Base-by-base conservation (phyloP, 805 yeast species). In the Yamadazyma ubonensis region DNA sequence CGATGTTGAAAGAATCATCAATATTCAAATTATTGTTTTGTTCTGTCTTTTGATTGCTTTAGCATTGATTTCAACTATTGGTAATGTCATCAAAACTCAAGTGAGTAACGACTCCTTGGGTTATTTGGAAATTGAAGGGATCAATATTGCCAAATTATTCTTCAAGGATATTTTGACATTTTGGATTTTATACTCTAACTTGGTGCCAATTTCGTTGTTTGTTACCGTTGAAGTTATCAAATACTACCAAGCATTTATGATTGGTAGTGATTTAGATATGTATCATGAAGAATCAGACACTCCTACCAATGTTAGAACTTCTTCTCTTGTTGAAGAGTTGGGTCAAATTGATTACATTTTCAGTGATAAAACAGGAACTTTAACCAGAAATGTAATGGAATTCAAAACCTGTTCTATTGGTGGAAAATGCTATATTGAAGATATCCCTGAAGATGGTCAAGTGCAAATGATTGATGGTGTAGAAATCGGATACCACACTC, bases 281-380 rank as follows among this genome's bases (percentile, higher is more conserved):
- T 95, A 93, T 58, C 78, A 86, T 52, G 89, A 79, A 47, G 83
- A 76, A 36, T 76, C 89, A 0, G 98, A 93, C 55, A 89, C 96
- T 0, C 98, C 99, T 2, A 84, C 97, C 0, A 89, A 90, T 4
- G 96, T 93, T 14, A 74, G 99, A 48, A 91, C 99, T 0, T 91
- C 98, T 1, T 85, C 96, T 10, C 73, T 93, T 51, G 99, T 93
- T 5, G 99, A 93, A 62, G 99, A 93, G 53, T 71, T 93, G 48
- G 99, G 99, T 19, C 99, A 93, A 61, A 90, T 93, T 54, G 95
- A 91, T 58, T 90, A 89, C 57, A 86, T 93, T 16, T 93, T 93
- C 65, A 86, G 96, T 60, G 99, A 93, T 62, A 93, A 93, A 58
- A 93, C 99, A 0, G 99, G 99, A 21, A 93, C 99, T 0, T 71